Base-by-base conservation (phyloP, 2,329 filamentous ascomycete genomes). In the Orbilia blumenaviensis region DNA sequence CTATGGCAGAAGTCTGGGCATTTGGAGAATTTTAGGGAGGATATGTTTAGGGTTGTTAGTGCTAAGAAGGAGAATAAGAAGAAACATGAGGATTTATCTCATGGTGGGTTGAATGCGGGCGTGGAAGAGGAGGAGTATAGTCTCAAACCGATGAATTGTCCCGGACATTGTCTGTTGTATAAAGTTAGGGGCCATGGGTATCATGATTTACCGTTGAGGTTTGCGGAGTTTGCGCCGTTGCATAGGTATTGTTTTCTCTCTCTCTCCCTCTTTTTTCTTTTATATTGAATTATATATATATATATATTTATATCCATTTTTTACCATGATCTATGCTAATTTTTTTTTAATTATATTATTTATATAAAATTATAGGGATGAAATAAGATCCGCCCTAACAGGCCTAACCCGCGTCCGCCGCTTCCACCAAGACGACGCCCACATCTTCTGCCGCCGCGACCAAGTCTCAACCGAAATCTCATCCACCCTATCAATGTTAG, bases 81-180 rank as follows among this genome's bases (percentile, higher is more conserved):
- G 71, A 48, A 25, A 63, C 61, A 42, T 25, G 21, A 2, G 25
- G 38, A 6, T n/a, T n/a, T n/a, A n/a, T n/a, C n/a, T n/a, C n/a
- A n/a, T n/a, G n/a, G n/a, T n/a, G 61, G 52, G 21, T 5, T 29
- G 21, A 61, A 41, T 50, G 61, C 25, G 3, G 52, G 9, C 72
- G 52, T 85, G 18, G 88, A 89, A 76, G 88, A 91, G 77, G 89
- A 90, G 78, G 90, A 92, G 77, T 96, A 92, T 83, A 92, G 92
- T 16, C 84, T 96, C 79, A 96, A 96, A 83, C 93, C 93, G 12
- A 96, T 96, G 93, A 96, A 96, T 81, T 96, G 93, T 81, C 93
- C 93, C 0, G 93, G 92, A 2, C 93, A 96, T 83, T 96, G 92
- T 81, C 85, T 96, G 78, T 88, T 96, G 77, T 96, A 96, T 82